phyloP scores from a whole-genome alignment of 768 basidiomycete genomes.

The Naganishia kalamii region DNA sequence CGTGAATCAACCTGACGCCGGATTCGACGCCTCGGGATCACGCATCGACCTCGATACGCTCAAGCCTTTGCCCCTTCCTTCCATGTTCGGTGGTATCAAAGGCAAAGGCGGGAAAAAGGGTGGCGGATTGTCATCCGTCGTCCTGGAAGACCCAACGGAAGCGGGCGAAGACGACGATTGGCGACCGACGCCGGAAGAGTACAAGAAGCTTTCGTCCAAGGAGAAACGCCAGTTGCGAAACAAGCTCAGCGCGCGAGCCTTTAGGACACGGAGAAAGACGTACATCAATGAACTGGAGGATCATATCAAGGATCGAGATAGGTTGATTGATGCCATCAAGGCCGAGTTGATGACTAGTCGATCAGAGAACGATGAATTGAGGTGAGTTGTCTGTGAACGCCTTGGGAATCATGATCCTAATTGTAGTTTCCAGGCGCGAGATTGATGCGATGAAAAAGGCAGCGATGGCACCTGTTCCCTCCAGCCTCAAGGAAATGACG shows the following conservation, averaged over 20 bases:
- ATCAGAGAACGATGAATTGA: slow-evolving; percentile 73
- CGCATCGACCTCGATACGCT: slow-evolving; percentile 5
- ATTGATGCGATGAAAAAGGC: slow-evolving; percentile 47
- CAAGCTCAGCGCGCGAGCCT: slow-evolving; percentile 93
- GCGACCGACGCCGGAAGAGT: slow-evolving; percentile 65
- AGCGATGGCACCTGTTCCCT: slow-evolving; percentile 37
- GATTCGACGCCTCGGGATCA: neutral
- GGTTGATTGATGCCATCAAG: slow-evolving; percentile 78
- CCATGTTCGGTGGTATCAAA: slow-evolving; percentile 44
- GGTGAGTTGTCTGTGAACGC: slow-evolving; percentile 30
- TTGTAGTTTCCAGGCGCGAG: slow-evolving; percentile 40
- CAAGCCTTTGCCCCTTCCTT: slow-evolving; percentile 24
- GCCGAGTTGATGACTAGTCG: slow-evolving; percentile 70
- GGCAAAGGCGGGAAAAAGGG: slow-evolving; percentile 48
- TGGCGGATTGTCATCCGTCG: slow-evolving; percentile 44
- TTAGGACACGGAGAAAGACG: slow-evolving; percentile 90
- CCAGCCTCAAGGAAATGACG: slow-evolving; percentile 26
- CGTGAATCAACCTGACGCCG: neutral
- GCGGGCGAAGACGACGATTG: slow-evolving; percentile 45
- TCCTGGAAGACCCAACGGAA: slow-evolving; percentile 41
- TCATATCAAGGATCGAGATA: slow-evolving; percentile 86
- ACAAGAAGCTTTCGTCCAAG: slow-evolving; percentile 88
- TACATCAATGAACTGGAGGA: slow-evolving; percentile 91
- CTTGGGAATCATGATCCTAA: slow-evolving; percentile 20
- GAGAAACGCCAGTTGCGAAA: slow-evolving; percentile 94